Conservation (phyloP, 805 yeast species). For the Candida pseudoglaebosa region DNA sequence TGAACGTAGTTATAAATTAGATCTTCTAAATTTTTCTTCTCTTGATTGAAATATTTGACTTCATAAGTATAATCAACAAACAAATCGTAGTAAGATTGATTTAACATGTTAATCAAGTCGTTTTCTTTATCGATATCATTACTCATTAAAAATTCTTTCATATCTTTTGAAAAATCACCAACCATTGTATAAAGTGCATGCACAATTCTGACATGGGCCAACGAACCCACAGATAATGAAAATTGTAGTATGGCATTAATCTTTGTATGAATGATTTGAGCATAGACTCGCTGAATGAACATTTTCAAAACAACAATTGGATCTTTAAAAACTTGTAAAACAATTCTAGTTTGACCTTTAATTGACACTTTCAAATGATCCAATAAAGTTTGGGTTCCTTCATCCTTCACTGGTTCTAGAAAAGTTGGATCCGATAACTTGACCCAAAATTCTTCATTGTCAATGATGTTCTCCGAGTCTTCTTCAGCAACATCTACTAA, state of each 20-base stretch:
- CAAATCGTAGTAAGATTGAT: conserved; percentile 67
- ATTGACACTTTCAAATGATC: conserved; percentile 54
- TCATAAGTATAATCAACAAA: conserved; percentile 68
- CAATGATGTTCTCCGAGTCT: conserved; percentile 28
- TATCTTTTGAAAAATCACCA: conserved; percentile 56
- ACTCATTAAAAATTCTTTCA: conserved; percentile 55
- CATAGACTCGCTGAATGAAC: conserved; percentile 72
- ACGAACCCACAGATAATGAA: conserved; percentile 57
- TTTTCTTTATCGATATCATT: conserved; percentile 46
- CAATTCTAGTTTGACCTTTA: conserved; percentile 68
- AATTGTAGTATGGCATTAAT: conserved; percentile 56
- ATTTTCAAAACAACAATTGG: conserved; percentile 65
- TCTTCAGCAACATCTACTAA: conserved; percentile 39
- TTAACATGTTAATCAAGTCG: conserved; percentile 50
- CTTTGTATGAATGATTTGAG: conserved; percentile 60
- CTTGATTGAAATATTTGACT: conserved; percentile 64
- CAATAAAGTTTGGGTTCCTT: conserved; percentile 48
- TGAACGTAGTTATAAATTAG: conserved; percentile 43
- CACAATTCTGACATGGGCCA: conserved; percentile 73
- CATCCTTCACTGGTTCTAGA: conserved; percentile 47
- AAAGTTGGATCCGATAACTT: conserved; percentile 56
- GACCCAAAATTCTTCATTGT: conserved; percentile 54
- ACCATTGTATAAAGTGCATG: conserved; percentile 61
- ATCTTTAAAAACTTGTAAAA: conserved; percentile 67
- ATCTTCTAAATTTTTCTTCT: conserved; percentile 63